phyloP scores from a whole-genome alignment of 2,329 filamentous ascomycete genomes.

The Mollisia scopiformis region DNA sequence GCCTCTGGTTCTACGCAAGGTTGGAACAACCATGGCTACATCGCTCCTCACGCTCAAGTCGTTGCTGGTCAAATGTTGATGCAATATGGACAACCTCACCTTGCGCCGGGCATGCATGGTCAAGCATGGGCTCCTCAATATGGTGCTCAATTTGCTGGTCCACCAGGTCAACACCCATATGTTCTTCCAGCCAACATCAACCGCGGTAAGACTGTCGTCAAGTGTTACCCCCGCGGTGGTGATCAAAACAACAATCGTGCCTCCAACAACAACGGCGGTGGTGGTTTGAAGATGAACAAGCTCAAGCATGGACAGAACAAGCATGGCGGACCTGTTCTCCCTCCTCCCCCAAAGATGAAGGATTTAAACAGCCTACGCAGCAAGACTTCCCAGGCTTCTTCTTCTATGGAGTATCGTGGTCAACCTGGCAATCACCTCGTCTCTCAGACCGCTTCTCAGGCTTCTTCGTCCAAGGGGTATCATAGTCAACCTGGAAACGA shows the following conservation, averaged over 20 bases:
- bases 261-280: background rate
- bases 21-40: background rate
- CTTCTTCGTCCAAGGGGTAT: background rate
- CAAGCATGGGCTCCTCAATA: constrained; percentile 4
- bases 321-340: background rate
- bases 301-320: background rate
- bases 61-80: background rate
- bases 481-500: constrained; percentile 1
- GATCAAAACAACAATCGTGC: background rate
- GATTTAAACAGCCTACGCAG: background rate
- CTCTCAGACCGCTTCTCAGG: constrained; percentile 1
- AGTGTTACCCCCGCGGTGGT: background rate
- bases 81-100: background rate
- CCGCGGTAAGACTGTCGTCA: constrained; percentile 14
- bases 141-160: constrained; percentile 1
- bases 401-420: background rate
- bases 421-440: constrained; percentile 5
- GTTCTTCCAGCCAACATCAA: constrained; percentile 9
- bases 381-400: background rate
- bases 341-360: background rate
- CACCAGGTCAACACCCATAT: background rate
- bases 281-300: background rate
- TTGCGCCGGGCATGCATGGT: background rate
- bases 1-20: background rate
- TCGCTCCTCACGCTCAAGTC: background rate